A percentile compares a stretch with the other conserved stretches of the same genome.
Evolutionary conservation across 2,329 filamentous ascomycete species (phyloP).

Genomic region (Dothidotthia symphoricarpi): DNA sequence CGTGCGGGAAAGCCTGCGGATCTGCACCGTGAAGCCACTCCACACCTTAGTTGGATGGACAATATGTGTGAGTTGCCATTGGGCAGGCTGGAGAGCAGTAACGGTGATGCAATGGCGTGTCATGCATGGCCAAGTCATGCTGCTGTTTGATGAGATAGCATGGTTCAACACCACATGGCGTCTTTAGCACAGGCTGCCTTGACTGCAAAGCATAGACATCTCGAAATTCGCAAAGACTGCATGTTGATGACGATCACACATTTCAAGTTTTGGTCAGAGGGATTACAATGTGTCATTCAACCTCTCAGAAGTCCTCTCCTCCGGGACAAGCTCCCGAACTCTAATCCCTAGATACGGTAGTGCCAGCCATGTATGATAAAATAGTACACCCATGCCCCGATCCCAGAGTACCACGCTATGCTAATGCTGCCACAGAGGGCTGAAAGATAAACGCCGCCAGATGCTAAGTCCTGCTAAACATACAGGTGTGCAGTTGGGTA

Average conservation of each 20-base stretch:
- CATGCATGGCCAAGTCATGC: slow-evolving; percentile 2
- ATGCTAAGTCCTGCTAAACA: slow-evolving; percentile 14
- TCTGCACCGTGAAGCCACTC: slow-evolving; percentile 12
- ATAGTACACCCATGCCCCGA: slow-evolving; percentile 4
- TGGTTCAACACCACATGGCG: too few species aligned
- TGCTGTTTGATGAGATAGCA: too few species aligned
- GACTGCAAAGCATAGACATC: background rate
- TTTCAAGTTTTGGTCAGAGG: background rate
- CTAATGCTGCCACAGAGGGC: slow-evolving; percentile 17
- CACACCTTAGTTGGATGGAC: slow-evolving; percentile 6
- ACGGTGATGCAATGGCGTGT: too few species aligned
- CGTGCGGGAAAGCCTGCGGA: slow-evolving; percentile 18
- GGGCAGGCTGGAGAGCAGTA: too few species aligned
- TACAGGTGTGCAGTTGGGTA: slow-evolving; percentile 16
- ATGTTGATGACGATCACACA: too few species aligned
- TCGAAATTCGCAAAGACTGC: background rate
- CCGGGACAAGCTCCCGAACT: background rate
- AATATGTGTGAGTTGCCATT: background rate
- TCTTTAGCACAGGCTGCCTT: too few species aligned
- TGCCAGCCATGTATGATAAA: background rate
- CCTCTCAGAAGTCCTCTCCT: slow-evolving; percentile 1
- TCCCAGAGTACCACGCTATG: slow-evolving; percentile 2
- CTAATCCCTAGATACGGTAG: background rate
- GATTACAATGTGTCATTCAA: slow-evolving; percentile 12
- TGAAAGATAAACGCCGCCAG: slow-evolving; percentile 18